Evolutionary conservation across 768 basidiomycete genomes (phyloP).

Genomic region (Porphyrellus cyaneotinctus): DNA sequence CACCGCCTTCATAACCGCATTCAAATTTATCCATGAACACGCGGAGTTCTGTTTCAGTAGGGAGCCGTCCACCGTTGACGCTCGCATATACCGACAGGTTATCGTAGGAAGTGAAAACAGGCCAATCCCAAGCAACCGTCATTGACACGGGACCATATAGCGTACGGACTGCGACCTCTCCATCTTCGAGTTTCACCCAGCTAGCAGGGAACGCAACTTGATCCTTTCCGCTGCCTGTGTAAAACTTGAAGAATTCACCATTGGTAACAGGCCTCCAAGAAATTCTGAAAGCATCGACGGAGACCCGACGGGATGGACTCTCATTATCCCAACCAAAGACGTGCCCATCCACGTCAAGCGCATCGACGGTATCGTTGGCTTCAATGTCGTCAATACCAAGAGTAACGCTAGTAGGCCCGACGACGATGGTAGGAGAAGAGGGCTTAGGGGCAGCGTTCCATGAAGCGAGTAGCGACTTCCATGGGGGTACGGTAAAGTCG

Average conservation of each 20-base stretch:
- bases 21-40: constrained; percentile 74
- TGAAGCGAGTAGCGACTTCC: constrained; percentile 47
- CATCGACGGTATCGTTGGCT: constrained; percentile 48
- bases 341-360: constrained; percentile 46
- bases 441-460: constrained; percentile 49
- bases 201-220: constrained; percentile 34
- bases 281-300: constrained; percentile 68
- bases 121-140: constrained; percentile 79
- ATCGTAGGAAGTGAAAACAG: constrained; percentile 73
- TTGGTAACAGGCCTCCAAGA: constrained; percentile 88
- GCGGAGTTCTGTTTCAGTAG: constrained; percentile 84
- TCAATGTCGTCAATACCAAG: constrained; percentile 87
- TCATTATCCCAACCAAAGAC: constrained; percentile 97
- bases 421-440: constrained; percentile 41
- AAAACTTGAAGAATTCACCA: constrained; percentile 75
- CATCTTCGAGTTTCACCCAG: constrained; percentile 19
- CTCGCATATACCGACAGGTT: constrained; percentile 76
- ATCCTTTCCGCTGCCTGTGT: constrained; percentile 40
- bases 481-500: constrained; percentile 70
- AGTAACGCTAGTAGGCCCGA: constrained; percentile 55
- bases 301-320: constrained; percentile 58
- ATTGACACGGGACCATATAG: constrained; percentile 82
- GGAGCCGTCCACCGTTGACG: constrained; percentile 89
- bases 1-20: constrained; percentile 68
- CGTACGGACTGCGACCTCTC: constrained; percentile 61